Percentiles rank a stretch among this genome's conserved stretches.
phyloP scores from a whole-genome alignment of 257 asterid species.

The Solanum acaule region DNA sequence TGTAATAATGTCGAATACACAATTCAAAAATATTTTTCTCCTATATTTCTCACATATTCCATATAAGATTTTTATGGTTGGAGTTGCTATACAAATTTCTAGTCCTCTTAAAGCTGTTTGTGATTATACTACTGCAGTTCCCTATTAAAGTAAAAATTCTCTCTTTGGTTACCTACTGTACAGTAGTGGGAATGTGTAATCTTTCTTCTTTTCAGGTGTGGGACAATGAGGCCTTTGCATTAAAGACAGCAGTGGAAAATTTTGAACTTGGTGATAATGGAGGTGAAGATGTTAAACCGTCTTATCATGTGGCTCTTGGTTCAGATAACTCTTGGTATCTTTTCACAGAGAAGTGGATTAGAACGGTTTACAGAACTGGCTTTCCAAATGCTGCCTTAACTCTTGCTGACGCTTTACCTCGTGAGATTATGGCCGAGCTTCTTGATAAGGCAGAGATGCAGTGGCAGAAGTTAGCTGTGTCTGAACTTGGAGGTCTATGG shows the following conservation, averaged over 20 bases:
- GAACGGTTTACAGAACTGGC: slow-evolving; percentile 66
- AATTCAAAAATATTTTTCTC: background rate
- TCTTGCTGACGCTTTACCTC: slow-evolving; percentile 71
- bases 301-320: slow-evolving; percentile 89
- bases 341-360: slow-evolving; percentile 95
- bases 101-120: background rate
- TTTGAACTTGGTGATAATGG: slow-evolving; percentile 15
- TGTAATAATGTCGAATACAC: background rate
- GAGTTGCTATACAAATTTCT: background rate
- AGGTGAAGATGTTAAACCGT: slow-evolving; percentile 35
- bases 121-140: background rate
- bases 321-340: slow-evolving; percentile 99
- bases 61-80: background rate
- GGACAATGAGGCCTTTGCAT: slow-evolving; percentile 51
- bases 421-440: slow-evolving; percentile 56
- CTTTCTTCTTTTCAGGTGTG: slow-evolving; percentile 44
- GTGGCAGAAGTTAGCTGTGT: slow-evolving; percentile 86
- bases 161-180: background rate
- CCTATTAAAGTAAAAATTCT: background rate
- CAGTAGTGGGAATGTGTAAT: background rate
- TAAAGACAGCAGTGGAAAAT: slow-evolving; percentile 21
- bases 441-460: slow-evolving; percentile 74
- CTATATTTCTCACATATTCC: background rate
- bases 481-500: slow-evolving; percentile 88
- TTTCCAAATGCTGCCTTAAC: slow-evolving; percentile 80